A percentile compares a stretch with the other conserved stretches of the same genome.
phyloP scores from a whole-genome alignment of 2,329 filamentous ascomycete species.

The Exophiala sp. region DNA sequence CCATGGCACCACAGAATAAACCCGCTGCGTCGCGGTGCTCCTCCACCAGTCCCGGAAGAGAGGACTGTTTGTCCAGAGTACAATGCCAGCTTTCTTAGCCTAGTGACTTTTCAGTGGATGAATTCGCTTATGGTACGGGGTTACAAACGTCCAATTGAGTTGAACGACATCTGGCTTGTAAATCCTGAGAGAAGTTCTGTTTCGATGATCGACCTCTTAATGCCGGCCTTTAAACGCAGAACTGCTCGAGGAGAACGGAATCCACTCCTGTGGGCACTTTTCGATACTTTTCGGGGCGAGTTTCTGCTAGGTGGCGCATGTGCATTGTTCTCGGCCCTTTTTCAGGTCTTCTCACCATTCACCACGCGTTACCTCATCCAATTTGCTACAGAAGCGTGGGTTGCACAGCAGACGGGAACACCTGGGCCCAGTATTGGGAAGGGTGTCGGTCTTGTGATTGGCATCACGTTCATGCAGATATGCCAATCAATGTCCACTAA shows the following conservation, averaged over 20 bases:
- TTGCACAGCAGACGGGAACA: slow-evolving; percentile 51
- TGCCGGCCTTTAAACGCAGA: slow-evolving; percentile 66
- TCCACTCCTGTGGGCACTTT: slow-evolving; percentile 74
- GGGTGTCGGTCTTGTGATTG: slow-evolving; percentile 79
- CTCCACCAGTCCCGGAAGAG: slow-evolving; percentile 55
- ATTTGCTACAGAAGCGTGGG: slow-evolving; percentile 77
- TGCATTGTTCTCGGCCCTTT: slow-evolving; percentile 66
- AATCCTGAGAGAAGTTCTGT: slow-evolving; percentile 76
- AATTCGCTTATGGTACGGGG: slow-evolving; percentile 79
- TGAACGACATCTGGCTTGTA: slow-evolving; percentile 83
- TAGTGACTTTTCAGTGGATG: slow-evolving; percentile 86
- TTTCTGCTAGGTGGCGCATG: slow-evolving; percentile 81
- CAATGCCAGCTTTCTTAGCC: slow-evolving; percentile 69
- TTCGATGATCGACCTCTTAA: slow-evolving; percentile 63
- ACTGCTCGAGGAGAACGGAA: slow-evolving; percentile 65
- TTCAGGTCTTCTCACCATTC: slow-evolving; percentile 80
- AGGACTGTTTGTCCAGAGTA: slow-evolving; percentile 64
- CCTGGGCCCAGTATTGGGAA: slow-evolving; percentile 66
- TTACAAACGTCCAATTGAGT: slow-evolving; percentile 77
- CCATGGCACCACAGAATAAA: slow-evolving; percentile 43
- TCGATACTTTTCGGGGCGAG: slow-evolving; percentile 80
- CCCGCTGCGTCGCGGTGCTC: slow-evolving; percentile 44
- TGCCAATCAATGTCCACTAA: slow-evolving; percentile 76
- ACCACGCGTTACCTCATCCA: slow-evolving; percentile 80
- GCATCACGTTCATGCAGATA: slow-evolving; percentile 81